A percentile compares a stretch with the other conserved stretches of the same genome.
phyloP scores from a whole-genome alignment of 306 rosid species.

The Crotalaria pallida region DNA sequence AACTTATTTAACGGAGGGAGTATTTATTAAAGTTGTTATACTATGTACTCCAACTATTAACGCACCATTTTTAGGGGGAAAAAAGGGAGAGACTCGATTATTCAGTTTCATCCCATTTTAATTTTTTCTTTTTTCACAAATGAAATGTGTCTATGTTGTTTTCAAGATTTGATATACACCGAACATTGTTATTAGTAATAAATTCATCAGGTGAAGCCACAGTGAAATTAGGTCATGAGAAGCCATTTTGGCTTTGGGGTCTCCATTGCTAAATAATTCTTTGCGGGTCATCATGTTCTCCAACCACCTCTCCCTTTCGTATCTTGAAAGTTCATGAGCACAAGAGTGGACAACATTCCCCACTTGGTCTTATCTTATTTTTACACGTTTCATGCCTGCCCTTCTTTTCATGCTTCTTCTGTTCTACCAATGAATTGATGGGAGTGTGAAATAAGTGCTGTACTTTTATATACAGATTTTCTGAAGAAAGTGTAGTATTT shows the following conservation, averaged over 20 bases:
- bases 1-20: too few species aligned
- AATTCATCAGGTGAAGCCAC: not conserved
- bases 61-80: too few species aligned
- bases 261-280: not conserved
- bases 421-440: not conserved
- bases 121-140: too few species aligned
- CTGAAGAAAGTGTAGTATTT: not conserved
- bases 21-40: too few species aligned
- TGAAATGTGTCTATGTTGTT: too few species aligned
- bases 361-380: not conserved
- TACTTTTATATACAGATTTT: not conserved
- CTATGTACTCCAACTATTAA: too few species aligned
- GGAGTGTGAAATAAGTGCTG: not conserved
- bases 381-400: constrained; percentile 8
- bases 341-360: constrained; percentile 11
- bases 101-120: too few species aligned
- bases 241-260: not conserved
- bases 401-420: not conserved
- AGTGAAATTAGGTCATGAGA: constrained; percentile 36
- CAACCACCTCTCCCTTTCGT: not conserved
- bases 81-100: too few species aligned
- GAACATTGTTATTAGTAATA: too few species aligned
- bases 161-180: too few species aligned
- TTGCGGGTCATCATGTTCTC: constrained; percentile 21
- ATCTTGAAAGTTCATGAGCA: not conserved